phyloP scores from a whole-genome alignment of 2,329 filamentous ascomycete genomes.

The Alternaria ethzedia region DNA sequence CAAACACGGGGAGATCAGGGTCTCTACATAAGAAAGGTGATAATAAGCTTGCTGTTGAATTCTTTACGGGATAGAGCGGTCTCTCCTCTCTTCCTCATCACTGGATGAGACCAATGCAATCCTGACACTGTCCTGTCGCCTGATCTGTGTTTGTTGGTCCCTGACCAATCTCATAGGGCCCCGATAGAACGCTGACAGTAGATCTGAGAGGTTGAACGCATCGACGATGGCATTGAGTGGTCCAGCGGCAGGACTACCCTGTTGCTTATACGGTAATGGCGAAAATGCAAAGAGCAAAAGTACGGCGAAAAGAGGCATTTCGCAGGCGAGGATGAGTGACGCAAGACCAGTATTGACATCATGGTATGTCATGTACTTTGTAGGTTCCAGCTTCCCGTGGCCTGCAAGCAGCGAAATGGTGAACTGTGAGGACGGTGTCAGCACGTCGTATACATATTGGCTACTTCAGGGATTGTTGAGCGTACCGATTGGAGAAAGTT shows the following conservation, averaged over 20 bases:
- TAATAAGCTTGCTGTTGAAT: background rate
- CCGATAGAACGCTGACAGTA: constrained; percentile 33
- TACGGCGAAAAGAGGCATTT: constrained; percentile 43
- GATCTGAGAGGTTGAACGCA: constrained; percentile 37
- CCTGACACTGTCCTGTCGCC: constrained; percentile 26
- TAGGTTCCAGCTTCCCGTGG: constrained; percentile 26
- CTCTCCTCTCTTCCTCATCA: background rate
- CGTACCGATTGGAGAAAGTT: constrained; percentile 39
- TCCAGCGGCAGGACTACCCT: constrained; percentile 19
- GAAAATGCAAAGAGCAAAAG: constrained; percentile 36
- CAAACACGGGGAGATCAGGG: background rate
- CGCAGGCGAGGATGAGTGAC: constrained; percentile 36
- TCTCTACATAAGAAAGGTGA: background rate
- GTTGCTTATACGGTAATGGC: constrained; percentile 28
- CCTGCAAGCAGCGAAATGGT: constrained; percentile 39
- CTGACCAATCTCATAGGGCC: constrained; percentile 41
- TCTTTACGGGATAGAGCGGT: background rate
- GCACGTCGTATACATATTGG: background rate
- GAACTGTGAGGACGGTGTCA: constrained; percentile 17
- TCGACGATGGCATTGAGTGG: constrained; percentile 30
- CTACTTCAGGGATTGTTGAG: background rate
- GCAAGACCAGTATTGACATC: constrained; percentile 37
- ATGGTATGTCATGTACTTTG: constrained; percentile 38
- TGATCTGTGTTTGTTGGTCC: constrained; percentile 35
- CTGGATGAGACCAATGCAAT: background rate